Evolutionary conservation across 257 asterid genomes (phyloP).

Genomic region (Galeopsis tetrahit): DNA sequence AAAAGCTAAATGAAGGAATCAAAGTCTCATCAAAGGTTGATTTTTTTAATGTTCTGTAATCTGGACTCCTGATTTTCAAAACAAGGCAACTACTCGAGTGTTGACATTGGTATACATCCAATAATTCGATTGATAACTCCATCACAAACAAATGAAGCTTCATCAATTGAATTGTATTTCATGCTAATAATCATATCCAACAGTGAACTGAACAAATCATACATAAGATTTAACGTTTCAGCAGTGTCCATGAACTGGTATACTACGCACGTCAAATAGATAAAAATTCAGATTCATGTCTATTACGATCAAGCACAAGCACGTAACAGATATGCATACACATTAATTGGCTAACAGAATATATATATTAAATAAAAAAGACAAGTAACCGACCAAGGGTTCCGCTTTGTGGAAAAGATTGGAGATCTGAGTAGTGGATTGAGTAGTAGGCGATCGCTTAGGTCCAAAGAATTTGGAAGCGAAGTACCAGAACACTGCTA

Average conservation of each 20-base stretch:
- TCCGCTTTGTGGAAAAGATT: constrained; percentile 91
- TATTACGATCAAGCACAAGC: constrained; percentile 10
- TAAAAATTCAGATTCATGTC: not conserved
- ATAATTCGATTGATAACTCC: not conserved
- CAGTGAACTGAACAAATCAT: constrained; percentile 19
- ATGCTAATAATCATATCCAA: constrained; percentile 18
- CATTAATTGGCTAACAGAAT: not conserved
- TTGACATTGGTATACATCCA: not conserved
- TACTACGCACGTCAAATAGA: not conserved
- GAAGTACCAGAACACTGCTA: constrained; percentile 96
- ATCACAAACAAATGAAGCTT: constrained; percentile 14
- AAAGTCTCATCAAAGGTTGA: not conserved
- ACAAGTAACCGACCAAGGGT: constrained; percentile 55
- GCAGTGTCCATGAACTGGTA: constrained; percentile 12
- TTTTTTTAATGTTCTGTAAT: not conserved
- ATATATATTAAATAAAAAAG: not conserved
- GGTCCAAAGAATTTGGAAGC: constrained; percentile 91
- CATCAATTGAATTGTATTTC: constrained; percentile 19
- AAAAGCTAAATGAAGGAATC: constrained; percentile 11
- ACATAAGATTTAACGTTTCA: constrained; percentile 8
- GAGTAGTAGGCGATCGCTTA: constrained; percentile 57
- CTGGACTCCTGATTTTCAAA: not conserved
- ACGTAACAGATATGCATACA: not conserved
- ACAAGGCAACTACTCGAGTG: not conserved
- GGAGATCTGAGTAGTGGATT: constrained; percentile 82